Evolutionary conservation across 169 alveolate species (phyloP).

Genomic region (Cryptosporidium xiaoi): DNA sequence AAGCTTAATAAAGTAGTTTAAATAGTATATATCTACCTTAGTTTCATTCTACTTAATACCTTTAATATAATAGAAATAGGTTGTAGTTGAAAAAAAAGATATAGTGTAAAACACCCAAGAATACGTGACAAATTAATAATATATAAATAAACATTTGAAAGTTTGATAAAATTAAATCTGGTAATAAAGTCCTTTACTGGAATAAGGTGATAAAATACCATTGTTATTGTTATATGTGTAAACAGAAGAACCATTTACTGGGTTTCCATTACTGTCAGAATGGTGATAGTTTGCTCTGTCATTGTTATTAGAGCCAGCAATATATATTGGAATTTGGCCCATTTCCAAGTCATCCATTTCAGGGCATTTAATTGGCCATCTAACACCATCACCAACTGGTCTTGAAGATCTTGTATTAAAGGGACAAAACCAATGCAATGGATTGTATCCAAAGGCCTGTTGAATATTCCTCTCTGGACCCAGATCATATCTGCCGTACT

Average conservation of each 20-base stretch:
- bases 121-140: not conserved
- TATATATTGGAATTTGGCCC: constrained; percentile 69
- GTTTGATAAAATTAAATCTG: constrained; percentile 5
- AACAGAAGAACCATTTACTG: not conserved
- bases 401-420: constrained; percentile 85
- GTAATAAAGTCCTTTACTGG: constrained; percentile 27
- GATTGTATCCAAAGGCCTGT: constrained; percentile 88
- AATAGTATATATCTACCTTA: not conserved
- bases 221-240: constrained; percentile 21
- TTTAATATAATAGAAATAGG: constrained; percentile 11
- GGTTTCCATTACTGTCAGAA: not conserved
- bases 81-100: constrained; percentile 11
- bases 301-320: not conserved
- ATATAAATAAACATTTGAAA: not conserved
- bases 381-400: constrained; percentile 91
- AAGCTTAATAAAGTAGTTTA: too few relatives aligned
- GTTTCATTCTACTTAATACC: not conserved
- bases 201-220: constrained; percentile 7
- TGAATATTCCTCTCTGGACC: constrained; percentile 87
- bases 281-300: constrained; percentile 1
- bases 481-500: constrained; percentile 84
- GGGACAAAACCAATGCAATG: constrained; percentile 90
- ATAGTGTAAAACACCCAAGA: not conserved
- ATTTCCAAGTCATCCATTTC: constrained; percentile 66
- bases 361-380: constrained; percentile 84